Percentiles rank a stretch among this genome's conserved stretches.
These are phyloP conservation scores for Teratosphaeria pseudoeucalypti DNA, from an alignment of 2,329 filamentous ascomycete species.

Conservation along the genomic window DNA sequence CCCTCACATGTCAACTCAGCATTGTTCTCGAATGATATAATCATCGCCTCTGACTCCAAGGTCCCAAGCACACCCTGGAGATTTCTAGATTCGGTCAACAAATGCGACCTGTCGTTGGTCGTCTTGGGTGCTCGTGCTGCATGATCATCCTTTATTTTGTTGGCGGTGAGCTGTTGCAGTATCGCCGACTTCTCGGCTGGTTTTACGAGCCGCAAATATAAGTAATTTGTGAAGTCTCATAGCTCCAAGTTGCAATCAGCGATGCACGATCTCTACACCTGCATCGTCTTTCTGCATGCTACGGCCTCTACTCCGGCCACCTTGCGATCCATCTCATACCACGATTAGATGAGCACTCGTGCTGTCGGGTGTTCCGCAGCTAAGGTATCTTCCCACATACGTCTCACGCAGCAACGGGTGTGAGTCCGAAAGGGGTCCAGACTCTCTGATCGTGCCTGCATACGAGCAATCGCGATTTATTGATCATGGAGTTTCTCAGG, in stretches of 20 bases:
- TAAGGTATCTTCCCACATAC: neutral
- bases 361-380: neutral
- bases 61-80: too few species aligned
- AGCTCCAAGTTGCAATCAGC: neutral
- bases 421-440: neutral
- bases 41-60: too few species aligned
- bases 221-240: neutral
- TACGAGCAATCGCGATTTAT: neutral
- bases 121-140: neutral
- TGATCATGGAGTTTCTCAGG: neutral
- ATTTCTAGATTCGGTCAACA: neutral
- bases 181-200: neutral
- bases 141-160: neutral
- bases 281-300: neutral
- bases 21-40: neutral
- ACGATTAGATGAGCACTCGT: neutral
- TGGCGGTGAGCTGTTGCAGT: neutral
- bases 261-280: neutral
- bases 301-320: neutral
- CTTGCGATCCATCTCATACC: neutral
- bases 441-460: neutral
- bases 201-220: neutral
- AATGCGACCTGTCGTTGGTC: neutral
- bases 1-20: neutral
- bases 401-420: neutral